Base-by-base conservation (phyloP, 148 eudicot genomes). In the Gaultheria prostrata region DNA sequence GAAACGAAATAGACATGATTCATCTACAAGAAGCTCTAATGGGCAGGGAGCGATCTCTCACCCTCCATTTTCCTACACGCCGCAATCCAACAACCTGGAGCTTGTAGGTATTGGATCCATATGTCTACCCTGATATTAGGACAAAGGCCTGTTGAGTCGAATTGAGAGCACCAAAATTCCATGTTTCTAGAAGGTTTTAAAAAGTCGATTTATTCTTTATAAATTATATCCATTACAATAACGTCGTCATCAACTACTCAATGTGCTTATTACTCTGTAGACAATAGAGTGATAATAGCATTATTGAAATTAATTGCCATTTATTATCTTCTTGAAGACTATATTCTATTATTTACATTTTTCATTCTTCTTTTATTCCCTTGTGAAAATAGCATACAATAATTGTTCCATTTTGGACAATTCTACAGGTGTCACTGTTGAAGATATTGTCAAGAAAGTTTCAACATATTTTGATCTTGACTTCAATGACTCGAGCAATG, bases 371-470 rank as follows among this genome's bases (percentile, higher is more conserved):
- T 39, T 39, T 54, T 57, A 45, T 56, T 71, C 11, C 61, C 72
- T 71, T 80, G 83, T 79, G 56, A 65, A 72, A 72, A 57, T 71
- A 78, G 28, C 65, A 69, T 82, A 30, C 74, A 26, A 15, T 61
- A 73, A 6, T 35, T 32, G 77, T 46, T n/a, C 67, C 70, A 39
- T 73, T 82, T 45, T 79, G 28, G 24, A 35, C 79, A n/a, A 51
- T 84, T 80, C 56, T 57, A 32, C 89, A 96, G 99, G 86, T 83
- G 85, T 92, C 83, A 85, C 88, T 76, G 83, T 81, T 82, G 93
- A 93, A 75, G 94, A 92, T 83, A 87, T 93, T 81, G 73, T 86
- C 28, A 78, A 86, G 83, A 92, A 92, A 90, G 85, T 90, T 80
- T 84, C 89, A 14, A 84, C 84, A 65, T 92, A 90, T 85, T 89